Conservation (phyloP, 164 flowering plant species). For the Nelumbo lutea region DNA sequence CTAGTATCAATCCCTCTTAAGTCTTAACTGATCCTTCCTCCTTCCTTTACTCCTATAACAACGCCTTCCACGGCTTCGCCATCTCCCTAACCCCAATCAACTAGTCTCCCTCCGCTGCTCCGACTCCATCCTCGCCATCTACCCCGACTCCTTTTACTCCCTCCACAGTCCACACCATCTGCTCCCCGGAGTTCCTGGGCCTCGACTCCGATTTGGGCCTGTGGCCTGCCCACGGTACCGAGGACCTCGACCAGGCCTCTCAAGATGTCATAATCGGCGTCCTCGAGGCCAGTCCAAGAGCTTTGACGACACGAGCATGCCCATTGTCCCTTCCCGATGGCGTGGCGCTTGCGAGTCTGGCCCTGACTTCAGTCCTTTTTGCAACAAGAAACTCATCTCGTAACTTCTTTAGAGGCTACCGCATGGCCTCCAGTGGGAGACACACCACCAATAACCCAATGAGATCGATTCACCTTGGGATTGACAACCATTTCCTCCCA, state of each 20-base stretch:
- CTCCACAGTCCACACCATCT: slow-evolving; percentile 58
- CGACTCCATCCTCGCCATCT: slow-evolving; percentile 50
- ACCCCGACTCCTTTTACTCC: slow-evolving; percentile 49
- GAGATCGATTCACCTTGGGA: slow-evolving; percentile 41
- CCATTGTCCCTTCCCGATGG: slow-evolving; percentile 55
- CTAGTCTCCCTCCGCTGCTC: slow-evolving; percentile 42
- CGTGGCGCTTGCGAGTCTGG: slow-evolving; percentile 57
- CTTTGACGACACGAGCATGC: slow-evolving; percentile 52
- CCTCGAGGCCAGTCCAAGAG: slow-evolving; percentile 59
- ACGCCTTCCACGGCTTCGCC: slow-evolving; percentile 65
- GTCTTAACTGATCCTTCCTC: slow-evolving; percentile 16
- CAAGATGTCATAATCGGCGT: slow-evolving; percentile 69
- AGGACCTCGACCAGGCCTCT: slow-evolving; percentile 37
- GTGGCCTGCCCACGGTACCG: slow-evolving; percentile 27
- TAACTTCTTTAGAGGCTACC: slow-evolving; percentile 59
- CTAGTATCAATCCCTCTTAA: slow-evolving; percentile 49
- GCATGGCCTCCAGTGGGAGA: slow-evolving; percentile 38
- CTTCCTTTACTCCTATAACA: slow-evolving; percentile 45
- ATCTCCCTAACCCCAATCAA: slow-evolving; percentile 44
- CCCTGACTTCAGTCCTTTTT: slow-evolving; percentile 42
- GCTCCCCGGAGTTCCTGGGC: slow-evolving; percentile 66
- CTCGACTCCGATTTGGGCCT: background rate
- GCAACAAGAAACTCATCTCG: slow-evolving; percentile 82
- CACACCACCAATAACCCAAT: background rate
- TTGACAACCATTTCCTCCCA: slow-evolving; percentile 53